A percentile compares a stretch with the other conserved stretches of the same genome.
These are phyloP conservation scores for Phytophthora sojae DNA, from an alignment of 352 stramenopile species.

Conservation along the genomic window DNA sequence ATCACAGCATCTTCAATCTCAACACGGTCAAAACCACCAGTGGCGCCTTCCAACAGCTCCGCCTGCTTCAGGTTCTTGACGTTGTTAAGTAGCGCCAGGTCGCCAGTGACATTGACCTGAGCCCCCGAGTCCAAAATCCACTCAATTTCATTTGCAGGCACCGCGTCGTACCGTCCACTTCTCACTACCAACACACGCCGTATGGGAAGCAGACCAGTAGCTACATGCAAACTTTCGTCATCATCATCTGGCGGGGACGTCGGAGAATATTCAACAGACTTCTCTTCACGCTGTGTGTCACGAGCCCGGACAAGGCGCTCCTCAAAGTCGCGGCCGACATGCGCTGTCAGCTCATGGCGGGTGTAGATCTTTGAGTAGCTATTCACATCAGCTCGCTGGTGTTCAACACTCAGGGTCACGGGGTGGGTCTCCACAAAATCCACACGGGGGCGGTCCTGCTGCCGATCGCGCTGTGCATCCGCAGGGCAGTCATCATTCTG, in stretches of 20 bases:
- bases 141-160: constrained; percentile 3
- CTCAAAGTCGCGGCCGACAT: neutral
- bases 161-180: neutral
- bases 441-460: neutral
- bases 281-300: neutral
- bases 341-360: neutral
- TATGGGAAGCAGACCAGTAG: neutral
- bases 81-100: constrained; percentile 6
- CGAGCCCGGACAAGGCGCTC: neutral
- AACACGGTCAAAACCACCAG: neutral
- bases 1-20: neutral
- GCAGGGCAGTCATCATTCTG: neutral
- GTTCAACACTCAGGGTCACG: neutral
- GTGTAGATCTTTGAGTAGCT: neutral
- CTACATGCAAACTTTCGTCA: neutral
- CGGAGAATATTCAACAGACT: neutral
- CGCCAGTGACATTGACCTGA: constrained; percentile 5
- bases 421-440: neutral
- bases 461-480: neutral
- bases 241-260: neutral
- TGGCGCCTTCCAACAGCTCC: neutral
- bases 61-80: constrained; percentile 2
- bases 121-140: constrained; percentile 7
- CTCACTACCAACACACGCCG: neutral
- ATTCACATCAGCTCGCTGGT: neutral